Base-by-base conservation (phyloP, 345 rosid genomes). In the Balakata baccata region DNA sequence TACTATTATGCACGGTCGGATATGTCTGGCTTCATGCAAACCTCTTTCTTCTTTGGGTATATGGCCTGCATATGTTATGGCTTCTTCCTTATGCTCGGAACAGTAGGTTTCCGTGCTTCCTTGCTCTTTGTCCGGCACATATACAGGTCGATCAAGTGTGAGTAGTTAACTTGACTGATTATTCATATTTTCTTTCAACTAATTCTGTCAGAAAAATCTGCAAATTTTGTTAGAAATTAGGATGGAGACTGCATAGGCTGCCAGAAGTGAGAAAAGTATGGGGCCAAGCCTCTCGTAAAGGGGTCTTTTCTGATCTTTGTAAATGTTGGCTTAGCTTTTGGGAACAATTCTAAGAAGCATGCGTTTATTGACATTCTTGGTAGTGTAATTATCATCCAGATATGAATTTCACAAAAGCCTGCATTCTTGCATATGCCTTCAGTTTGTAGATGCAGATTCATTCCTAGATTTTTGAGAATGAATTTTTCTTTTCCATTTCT, bases 21-120 rank as follows among this genome's bases (percentile, higher is more conserved):
- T 67, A 82, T 83, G 86, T 83, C 88, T 0, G 85, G 88, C 11
- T 85, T 85, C 68, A 79, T 85, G 88, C 88, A 85, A 73, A 79
- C 83, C 10, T 85, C 88, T 0, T 83, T 79, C 83, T 85, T 83
- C 79, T 85, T 83, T n/a, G 88, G 88, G 17, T 85, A 85, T 83
- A 85, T 85, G 86, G 86, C 86, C 17, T 85, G 86, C 68, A 68
- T 85, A 34, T 85, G 85, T 51, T 85, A 85, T 3, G 86, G 88
- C 13, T 83, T 85, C 73, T 85, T 83, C 76, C 82, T 85, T 47
- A 83, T 83, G 88, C 83, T 85, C 11, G 86, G 86, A 3, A 59
- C 82, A 6, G 75, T 83, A 34, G 88, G 88, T 8, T 85, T 85
- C 74, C 74, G 79, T n/a, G 83, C 88, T 4, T 79, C 83, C 3